Evolutionary conservation across 2,329 filamentous ascomycete genomes (phyloP), one percentile per base, ranked within the genome.

Genomic region (Simplicillium sp.): DNA sequence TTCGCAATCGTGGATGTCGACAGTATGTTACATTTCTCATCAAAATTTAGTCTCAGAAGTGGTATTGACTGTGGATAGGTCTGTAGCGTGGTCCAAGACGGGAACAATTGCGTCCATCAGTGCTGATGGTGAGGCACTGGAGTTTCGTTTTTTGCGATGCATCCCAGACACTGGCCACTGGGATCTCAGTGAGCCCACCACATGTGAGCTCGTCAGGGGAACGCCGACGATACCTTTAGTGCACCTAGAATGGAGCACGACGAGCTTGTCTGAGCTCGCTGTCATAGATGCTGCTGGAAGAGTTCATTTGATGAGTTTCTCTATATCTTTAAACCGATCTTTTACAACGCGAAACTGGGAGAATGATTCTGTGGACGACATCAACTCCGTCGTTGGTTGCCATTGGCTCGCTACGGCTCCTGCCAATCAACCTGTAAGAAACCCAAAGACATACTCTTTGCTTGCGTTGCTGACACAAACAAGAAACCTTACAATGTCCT

Each of bases 71-170:
- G 45, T 37, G 36, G 37, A 35, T 50, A 94, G 88, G 57, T 79
- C 78, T 48, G 75, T 96, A 40, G 80, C 84, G 25, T 97, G 90
- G 89, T 95, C 90, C 11, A 88, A 82, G 52, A 76, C 80, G 45
- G 90, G 90, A 34, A 87, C 82, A 44, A 86, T 97, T 49, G 89
- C 89, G 20, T 83, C 82, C 40, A 83, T 97, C 49, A 76, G 81
- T 15, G 65, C 76, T 13, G 83, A 89, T 60, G 84, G 85, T 20
- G 73, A 73, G 37, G 72, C 70, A 12, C 66, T 96, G 39, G 79
- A 84, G 54, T 70, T 94, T 36, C 79, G 82, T 44, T 82, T 86
- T 55, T 70, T 95, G 38, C 73, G 77, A 29, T 81, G 83, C 53
- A 71, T 80, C 48, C 73, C 80, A 1, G 71, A 79, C 11, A 75